Evolutionary conservation across 2,329 filamentous ascomycete species (phyloP), one percentile per base, ranked within the genome.

Genomic region (Berkeleyomyces basicola): DNA sequence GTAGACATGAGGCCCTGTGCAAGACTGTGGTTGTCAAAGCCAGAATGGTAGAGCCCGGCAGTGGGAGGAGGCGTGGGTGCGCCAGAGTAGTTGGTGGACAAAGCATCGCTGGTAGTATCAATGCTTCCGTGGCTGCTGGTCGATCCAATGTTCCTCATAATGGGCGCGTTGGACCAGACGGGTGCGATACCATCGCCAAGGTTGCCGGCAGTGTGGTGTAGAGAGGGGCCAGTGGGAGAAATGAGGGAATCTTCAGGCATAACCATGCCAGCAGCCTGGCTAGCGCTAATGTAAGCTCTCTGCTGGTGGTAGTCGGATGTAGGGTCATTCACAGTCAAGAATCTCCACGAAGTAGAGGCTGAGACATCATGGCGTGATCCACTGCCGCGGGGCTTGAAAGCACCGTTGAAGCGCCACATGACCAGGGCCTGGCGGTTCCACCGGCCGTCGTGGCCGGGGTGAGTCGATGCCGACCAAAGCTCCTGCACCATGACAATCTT

Each of bases 401-500:
- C 75, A 9, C 74, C 75, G 69, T 74, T 75, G 70, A 86, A 86
- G 1, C 81, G 82, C 83, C 83, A 86, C 44, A 85, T 75, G 62
- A 86, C 76, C 63, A 85, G 78, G 42, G 76, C 78, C 59, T 82
- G 79, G n/a, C 81, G 78, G 7, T 74, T 77, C 79, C 81, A 85
- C 67, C 74, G 70, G 60, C 67, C 51, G 51, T 42, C 64, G 62
- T 61, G 59, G 55, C 69, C 70, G 14, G 72, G 73, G 63, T 76
- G 75, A 4, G 77, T 77, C 3, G 79, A 71, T 66, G 73, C 73
- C 3, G 81, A 84, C 77, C 79, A 84, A 43, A 85, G 76, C 73
- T 85, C 83, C 70, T 86, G 83, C 70, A 83, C 82, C 82, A 85
- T 85, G 69, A 81, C 81, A 55, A 85, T 81, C 51, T 66, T 61